Conservation (phyloP, 768 basidiomycete genomes). For the Plicaturopsis crispa region DNA sequence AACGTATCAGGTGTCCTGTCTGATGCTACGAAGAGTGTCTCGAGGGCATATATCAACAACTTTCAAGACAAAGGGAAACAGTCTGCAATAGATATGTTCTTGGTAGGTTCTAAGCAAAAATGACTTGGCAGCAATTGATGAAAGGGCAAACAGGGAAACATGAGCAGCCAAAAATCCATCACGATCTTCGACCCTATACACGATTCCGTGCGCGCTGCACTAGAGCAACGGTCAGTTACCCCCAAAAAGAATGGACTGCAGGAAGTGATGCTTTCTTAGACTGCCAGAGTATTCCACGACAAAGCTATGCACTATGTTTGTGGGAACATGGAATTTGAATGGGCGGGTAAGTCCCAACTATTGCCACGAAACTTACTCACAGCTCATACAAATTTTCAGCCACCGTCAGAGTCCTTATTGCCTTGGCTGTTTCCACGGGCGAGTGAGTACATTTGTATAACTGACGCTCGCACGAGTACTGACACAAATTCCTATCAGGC, state of each 20-base stretch:
- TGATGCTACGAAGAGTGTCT: slow-evolving; percentile 95
- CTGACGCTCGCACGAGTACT: neutral
- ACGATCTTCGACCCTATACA: slow-evolving; percentile 92
- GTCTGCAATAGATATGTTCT: slow-evolving; percentile 88
- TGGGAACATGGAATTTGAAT: slow-evolving; percentile 95
- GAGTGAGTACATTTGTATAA: slow-evolving; percentile 37
- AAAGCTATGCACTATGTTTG: slow-evolving; percentile 65
- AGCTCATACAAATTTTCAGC: no score
- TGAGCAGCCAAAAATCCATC: slow-evolving; percentile 81
- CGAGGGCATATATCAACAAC: slow-evolving; percentile 95
- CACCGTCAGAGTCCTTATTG: slow-evolving; percentile 73
- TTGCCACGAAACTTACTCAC: no score
- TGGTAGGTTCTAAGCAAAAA: slow-evolving; percentile 47
- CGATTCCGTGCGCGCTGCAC: slow-evolving; percentile 68
- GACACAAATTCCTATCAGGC: slow-evolving; percentile 12
- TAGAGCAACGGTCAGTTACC: slow-evolving; percentile 55
- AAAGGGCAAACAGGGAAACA: slow-evolving; percentile 98
- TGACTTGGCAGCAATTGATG: slow-evolving; percentile 6
- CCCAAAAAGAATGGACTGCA: no score
- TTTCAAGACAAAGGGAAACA: slow-evolving; percentile 96
- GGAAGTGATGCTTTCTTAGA: slow-evolving; percentile 30
- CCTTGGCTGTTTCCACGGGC: slow-evolving; percentile 88
- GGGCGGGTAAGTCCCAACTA: slow-evolving; percentile 79
- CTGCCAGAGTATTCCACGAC: slow-evolving; percentile 79
- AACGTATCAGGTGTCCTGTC: slow-evolving; percentile 80